Evolutionary conservation across 1,139 yeast genomes (phyloP).

Genomic region (Geotrichum phurueaensis): DNA sequence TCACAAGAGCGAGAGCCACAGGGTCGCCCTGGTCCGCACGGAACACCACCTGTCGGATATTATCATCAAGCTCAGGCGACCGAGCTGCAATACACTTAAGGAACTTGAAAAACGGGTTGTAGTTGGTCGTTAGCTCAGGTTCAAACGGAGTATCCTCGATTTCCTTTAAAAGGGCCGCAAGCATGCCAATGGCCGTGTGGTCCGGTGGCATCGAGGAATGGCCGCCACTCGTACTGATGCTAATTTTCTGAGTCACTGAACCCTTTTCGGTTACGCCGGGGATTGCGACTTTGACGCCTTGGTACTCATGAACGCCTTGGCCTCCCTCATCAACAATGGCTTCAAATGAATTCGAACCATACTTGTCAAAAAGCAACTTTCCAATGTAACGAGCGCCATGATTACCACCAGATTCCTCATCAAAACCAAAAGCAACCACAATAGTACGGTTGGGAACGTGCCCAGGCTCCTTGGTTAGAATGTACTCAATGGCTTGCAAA

Average conservation of each 20-base stretch:
- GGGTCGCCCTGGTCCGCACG: slow-evolving; percentile 7
- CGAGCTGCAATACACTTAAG: slow-evolving; percentile 47
- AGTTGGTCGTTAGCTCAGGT: slow-evolving; percentile 39
- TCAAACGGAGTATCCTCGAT: slow-evolving; percentile 50
- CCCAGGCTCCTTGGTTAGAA: slow-evolving; percentile 20
- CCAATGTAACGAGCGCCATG: slow-evolving; percentile 49
- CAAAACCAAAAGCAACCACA: slow-evolving; percentile 60
- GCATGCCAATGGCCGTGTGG: slow-evolving; percentile 64
- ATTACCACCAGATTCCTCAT: slow-evolving; percentile 61
- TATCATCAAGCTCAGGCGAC: slow-evolving; percentile 25
- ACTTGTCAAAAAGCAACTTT: slow-evolving; percentile 42
- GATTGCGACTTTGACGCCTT: slow-evolving; percentile 46
- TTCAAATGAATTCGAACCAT: slow-evolving; percentile 52
- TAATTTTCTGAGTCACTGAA: slow-evolving; percentile 45
- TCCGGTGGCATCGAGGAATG: slow-evolving; percentile 66
- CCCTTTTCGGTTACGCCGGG: slow-evolving; percentile 69
- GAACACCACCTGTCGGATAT: slow-evolving; percentile 17
- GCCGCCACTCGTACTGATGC: slow-evolving; percentile 57
- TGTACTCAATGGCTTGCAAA: slow-evolving; percentile 50
- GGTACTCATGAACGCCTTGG: slow-evolving; percentile 37
- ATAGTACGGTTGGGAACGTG: slow-evolving; percentile 52
- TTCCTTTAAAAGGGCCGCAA: slow-evolving; percentile 46
- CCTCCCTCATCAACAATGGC: slow-evolving; percentile 63
- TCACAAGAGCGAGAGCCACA: slow-evolving; percentile 11
- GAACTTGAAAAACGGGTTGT: slow-evolving; percentile 45